A percentile compares a stretch with the other conserved stretches of the same genome.
Evolutionary conservation across 441 rosid species (phyloP).

Genomic region (Gossypium lobatum): DNA sequence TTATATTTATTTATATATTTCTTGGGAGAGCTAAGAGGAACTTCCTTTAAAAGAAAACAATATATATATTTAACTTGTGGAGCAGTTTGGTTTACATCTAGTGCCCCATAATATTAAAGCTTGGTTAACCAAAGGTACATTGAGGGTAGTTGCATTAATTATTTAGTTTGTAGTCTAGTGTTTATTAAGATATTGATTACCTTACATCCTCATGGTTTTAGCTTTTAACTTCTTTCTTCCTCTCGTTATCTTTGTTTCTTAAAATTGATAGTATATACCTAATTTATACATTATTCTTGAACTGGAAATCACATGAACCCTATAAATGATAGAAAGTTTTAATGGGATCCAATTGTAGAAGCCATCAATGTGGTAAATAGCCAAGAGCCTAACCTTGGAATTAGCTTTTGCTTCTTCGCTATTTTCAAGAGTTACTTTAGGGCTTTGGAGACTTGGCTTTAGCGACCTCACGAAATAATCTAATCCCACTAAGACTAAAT

Average conservation of each 20-base stretch:
- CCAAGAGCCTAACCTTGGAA: not conserved
- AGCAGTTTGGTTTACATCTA: not conserved
- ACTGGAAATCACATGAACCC: not conserved
- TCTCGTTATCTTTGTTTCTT: not conserved
- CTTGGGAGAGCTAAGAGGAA: not conserved
- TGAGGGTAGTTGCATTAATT: not conserved
- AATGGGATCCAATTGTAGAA: constrained; percentile 4
- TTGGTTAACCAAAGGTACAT: not conserved
- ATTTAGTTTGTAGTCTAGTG: not conserved
- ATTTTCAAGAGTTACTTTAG: not conserved
- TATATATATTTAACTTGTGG: not conserved
- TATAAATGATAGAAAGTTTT: not conserved
- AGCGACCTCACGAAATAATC: not conserved
- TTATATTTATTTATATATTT: no score
- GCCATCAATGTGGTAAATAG: not conserved
- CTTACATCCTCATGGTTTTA: not conserved
- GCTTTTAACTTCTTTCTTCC: not conserved
- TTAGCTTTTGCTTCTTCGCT: not conserved
- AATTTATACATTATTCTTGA: not conserved
- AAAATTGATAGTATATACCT: not conserved
- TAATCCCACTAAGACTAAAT: not conserved
- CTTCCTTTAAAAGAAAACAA: not conserved
- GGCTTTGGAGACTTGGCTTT: not conserved
- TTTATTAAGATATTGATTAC: not conserved
- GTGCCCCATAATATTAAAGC: not conserved